phyloP scores from a whole-genome alignment of 768 basidiomycete species.

The Collybia sordida region DNA sequence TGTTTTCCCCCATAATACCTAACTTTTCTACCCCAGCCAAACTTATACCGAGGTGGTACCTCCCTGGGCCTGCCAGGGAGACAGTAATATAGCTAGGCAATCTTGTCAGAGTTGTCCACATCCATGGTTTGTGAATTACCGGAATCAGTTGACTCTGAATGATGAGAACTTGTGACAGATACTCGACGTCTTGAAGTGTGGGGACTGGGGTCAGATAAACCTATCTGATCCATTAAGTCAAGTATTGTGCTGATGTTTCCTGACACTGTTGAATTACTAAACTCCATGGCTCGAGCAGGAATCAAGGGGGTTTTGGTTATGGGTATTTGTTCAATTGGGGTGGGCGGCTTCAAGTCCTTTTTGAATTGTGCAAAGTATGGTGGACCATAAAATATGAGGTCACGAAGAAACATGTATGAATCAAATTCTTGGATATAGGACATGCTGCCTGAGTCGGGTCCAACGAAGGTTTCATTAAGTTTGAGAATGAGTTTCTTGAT shows the following conservation, averaged over 20 bases:
- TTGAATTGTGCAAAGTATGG: slow-evolving; percentile 18
- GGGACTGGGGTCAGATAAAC: no score
- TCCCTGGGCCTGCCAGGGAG: no score
- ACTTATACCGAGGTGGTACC: no score
- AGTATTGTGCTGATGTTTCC: slow-evolving; percentile 15
- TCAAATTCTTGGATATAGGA: no score
- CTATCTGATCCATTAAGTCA: slow-evolving; percentile 12
- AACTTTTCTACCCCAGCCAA: no score
- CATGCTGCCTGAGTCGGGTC: slow-evolving; percentile 17
- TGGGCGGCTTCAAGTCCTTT: slow-evolving; percentile 16
- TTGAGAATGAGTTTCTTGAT: slow-evolving; percentile 11
- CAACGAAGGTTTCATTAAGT: slow-evolving; percentile 5
- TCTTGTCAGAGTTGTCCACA: no score
- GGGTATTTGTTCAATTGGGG: slow-evolving; percentile 17
- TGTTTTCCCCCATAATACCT: no score
- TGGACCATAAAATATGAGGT: slow-evolving; percentile 19
- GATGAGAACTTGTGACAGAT: no score
- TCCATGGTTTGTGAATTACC: no score
- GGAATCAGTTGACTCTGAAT: no score
- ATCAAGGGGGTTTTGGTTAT: background rate
- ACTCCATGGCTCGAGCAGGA: slow-evolving; percentile 1
- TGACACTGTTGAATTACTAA: slow-evolving; percentile 10
- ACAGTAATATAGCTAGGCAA: no score
- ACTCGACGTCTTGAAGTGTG: no score
- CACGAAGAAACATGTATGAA: slow-evolving; percentile 24